Evolutionary conservation across 2,329 filamentous ascomycete genomes (phyloP).

Genomic region (Neopestalotiopsis clavispora): DNA sequence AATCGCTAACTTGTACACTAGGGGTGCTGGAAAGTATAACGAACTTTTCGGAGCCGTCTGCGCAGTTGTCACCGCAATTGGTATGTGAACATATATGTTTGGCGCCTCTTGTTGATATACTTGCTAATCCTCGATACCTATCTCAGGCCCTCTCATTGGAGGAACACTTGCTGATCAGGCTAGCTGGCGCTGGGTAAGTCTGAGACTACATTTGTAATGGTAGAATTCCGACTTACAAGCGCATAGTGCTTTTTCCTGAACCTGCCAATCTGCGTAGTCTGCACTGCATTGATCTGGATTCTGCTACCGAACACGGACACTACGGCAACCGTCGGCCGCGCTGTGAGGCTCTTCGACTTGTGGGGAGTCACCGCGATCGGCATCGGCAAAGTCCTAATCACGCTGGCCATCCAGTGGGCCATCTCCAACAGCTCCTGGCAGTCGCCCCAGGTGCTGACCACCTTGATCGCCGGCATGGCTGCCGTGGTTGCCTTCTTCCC

Average conservation of each 20-base stretch:
- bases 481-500: conserved; percentile 3
- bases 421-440: background rate
- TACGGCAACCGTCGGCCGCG: background rate
- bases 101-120: background rate
- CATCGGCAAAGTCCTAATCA: conserved; percentile 7
- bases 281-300: background rate
- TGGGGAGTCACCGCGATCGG: conserved; percentile 8
- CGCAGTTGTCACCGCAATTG: background rate
- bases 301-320: background rate
- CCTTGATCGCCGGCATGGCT: background rate
- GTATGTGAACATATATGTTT: background rate
- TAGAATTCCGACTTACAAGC: too few species aligned
- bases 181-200: conserved; percentile 9
- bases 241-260: conserved; percentile 13
- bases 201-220: too few species aligned
- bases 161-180: background rate
- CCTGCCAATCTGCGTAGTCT: background rate
- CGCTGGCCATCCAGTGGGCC: conserved; percentile 9
- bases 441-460: background rate
- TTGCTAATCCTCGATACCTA: background rate
- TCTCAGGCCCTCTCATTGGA: conserved; percentile 4
- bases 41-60: background rate
- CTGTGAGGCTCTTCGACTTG: conserved; percentile 3
- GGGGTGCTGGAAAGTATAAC: conserved; percentile 4
- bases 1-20: background rate